Conservation (phyloP, 495 filamentous ascomycete genomes). For the Lasiosphaeriaceae sp. region DNA sequence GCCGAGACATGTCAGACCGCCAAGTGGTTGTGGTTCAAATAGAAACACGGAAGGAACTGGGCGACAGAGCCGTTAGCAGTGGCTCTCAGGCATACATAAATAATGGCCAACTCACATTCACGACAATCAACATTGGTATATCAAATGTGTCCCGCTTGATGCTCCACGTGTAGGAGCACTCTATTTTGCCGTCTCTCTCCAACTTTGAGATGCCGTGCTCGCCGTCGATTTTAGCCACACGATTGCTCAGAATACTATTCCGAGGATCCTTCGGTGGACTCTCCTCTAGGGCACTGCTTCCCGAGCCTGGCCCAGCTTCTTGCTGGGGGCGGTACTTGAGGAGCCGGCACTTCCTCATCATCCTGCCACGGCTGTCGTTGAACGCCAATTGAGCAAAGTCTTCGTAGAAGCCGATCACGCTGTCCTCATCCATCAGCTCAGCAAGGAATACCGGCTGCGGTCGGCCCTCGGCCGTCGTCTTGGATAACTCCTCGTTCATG, state of each 20-base stretch:
- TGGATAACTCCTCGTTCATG: conserved; percentile 26
- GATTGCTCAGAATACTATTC: conserved; percentile 47
- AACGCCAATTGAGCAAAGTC: conserved; percentile 91
- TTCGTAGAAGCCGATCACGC: conserved; percentile 90
- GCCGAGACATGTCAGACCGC: conserved; percentile 33
- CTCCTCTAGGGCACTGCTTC: conserved; percentile 18
- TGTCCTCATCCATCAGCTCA: conserved; percentile 90
- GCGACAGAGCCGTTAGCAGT: background rate
- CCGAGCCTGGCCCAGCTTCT: conserved; percentile 25
- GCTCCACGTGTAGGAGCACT: conserved; percentile 94
- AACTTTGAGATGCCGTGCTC: conserved; percentile 74
- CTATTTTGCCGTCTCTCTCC: conserved; percentile 83
- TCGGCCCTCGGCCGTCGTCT: conserved; percentile 26
- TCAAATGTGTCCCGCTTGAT: conserved; percentile 96
- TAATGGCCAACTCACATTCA: conserved; percentile 69
- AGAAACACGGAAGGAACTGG: conserved; percentile 51
- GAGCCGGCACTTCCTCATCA: conserved; percentile 78
- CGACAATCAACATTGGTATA: conserved; percentile 96
- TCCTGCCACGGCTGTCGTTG: conserved; percentile 77
- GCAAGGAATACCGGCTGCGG: conserved; percentile 81
- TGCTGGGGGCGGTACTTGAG: conserved; percentile 85
- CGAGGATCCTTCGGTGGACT: conserved; percentile 38
- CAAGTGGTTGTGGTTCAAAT: conserved; percentile 44
- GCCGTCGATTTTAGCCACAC: conserved; percentile 62
- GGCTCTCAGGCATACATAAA: background rate